phyloP scores from a whole-genome alignment of 768 basidiomycete genomes.

The Suillus sp. region DNA sequence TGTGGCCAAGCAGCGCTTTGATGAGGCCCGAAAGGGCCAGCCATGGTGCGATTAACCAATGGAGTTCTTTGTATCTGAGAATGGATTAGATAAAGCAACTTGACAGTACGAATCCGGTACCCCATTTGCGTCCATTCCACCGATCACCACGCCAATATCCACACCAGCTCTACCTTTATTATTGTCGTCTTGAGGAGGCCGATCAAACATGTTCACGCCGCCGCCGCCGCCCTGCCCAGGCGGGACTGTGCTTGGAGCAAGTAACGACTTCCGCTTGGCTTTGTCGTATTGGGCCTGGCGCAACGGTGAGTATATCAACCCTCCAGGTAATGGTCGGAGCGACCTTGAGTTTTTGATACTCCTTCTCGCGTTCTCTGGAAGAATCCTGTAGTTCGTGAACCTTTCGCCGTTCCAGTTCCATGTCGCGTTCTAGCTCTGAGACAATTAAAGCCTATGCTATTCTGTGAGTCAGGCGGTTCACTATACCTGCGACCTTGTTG shows the following conservation, averaged over 20 bases:
- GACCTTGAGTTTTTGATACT: conserved; percentile 87
- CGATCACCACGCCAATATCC: conserved; percentile 58
- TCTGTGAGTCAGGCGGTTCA: not conserved
- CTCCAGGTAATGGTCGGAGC: not conserved
- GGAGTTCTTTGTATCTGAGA: conserved; percentile 71
- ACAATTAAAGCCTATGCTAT: conserved; percentile 11
- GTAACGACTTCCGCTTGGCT: conserved; percentile 77
- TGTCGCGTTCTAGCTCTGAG: conserved; percentile 75
- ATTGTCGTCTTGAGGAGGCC: conserved; percentile 24
- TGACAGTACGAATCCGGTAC: conserved; percentile 35
- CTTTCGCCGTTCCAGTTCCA: conserved; percentile 78
- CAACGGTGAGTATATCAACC: conserved; percentile 2
- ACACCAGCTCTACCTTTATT: conserved; percentile 30
- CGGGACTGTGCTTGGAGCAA: conserved; percentile 44
- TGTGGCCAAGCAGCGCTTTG: conserved; percentile 34
- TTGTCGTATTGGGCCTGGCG: conserved; percentile 75
- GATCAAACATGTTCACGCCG: conserved; percentile 20
- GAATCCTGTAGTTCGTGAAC: conserved; percentile 73
- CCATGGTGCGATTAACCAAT: conserved; percentile 50
- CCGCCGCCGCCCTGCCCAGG: conserved; percentile 21
- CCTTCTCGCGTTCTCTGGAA: conserved; percentile 77
- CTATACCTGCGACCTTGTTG: conserved; percentile 65
- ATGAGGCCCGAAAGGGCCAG: conserved; percentile 34
- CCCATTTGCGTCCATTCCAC: conserved; percentile 66
- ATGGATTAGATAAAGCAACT: conserved; percentile 12